Evolutionary conservation across 805 yeast species (phyloP), one percentile per base, ranked within the genome.

Genomic region (Yamadazyma insecticola): DNA sequence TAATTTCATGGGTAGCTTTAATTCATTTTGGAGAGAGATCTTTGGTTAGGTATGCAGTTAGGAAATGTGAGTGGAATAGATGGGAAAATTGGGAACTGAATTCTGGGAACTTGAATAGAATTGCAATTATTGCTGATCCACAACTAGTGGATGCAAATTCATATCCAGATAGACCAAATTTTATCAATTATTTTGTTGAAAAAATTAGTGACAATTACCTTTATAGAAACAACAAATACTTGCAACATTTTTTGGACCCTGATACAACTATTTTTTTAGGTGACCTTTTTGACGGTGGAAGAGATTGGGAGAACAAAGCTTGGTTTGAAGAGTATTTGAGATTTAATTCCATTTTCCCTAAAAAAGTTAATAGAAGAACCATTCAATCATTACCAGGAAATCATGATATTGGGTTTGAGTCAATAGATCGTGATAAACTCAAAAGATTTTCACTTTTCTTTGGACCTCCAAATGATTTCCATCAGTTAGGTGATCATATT

Each of bases 391-490:
- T 73, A 6, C 96, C 96, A 0, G 99, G 98, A 2, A 92, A 92
- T 51, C 99, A 92, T 53, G 99, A 92, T 52, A 86, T 94, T 41
- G 99, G 99, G 0, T 90, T 82, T 58, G 96, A 92, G 17, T 74
- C 78, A 37, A 76, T 92, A 11, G 65, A 76, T 12, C 66, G 69
- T 16, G 55, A 65, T 1, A 76, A 80, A 15, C 57, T 73, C 26
- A 57, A 73, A 21, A 60, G 97, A 43, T 92, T 89, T 56, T 59
- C 71, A 23, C 60, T 78, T 1, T 70, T 65, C 49, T 90, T 87
- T 54, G 98, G 97, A 2, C 76, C 75, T 24, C 62, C 92, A 1
- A 74, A 74, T 45, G 68, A 73, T 11, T 60, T 57, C 11, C 47
- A 70, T 21, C 68, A 72, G n/a, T 43, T 81, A 2, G 82, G 78